Evolutionary conservation across 1,284 basidiomycete species (phyloP).

Genomic region (Moesziomyces antarcticus): DNA sequence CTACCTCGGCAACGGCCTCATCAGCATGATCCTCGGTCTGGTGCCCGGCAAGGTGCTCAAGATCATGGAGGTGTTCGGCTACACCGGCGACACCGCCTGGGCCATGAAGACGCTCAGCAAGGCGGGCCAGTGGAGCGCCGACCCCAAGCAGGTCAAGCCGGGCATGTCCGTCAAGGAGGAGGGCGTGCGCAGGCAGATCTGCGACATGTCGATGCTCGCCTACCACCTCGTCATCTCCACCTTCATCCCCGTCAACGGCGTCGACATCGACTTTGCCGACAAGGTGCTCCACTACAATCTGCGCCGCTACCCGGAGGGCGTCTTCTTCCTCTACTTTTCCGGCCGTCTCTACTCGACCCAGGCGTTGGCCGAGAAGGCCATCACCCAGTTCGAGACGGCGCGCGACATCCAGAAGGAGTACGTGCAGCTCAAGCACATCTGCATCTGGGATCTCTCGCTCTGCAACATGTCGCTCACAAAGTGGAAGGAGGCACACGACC

Average conservation of each 20-base stretch:
- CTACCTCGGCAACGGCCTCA: slow-evolving; percentile 65
- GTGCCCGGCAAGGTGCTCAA: slow-evolving; percentile 65
- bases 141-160: slow-evolving; percentile 42
- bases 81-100: slow-evolving; percentile 59
- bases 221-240: slow-evolving; percentile 67
- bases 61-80: slow-evolving; percentile 67
- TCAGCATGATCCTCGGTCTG: slow-evolving; percentile 66
- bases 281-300: slow-evolving; percentile 66
- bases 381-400: slow-evolving; percentile 59
- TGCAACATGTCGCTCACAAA: slow-evolving; percentile 63
- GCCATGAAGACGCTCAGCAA: slow-evolving; percentile 59
- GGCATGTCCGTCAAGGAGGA: slow-evolving; percentile 44
- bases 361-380: slow-evolving; percentile 55
- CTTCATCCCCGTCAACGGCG: slow-evolving; percentile 65
- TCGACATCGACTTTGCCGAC: slow-evolving; percentile 65
- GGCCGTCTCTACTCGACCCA: slow-evolving; percentile 67
- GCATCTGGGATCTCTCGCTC: slow-evolving; percentile 65
- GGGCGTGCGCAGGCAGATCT: slow-evolving; percentile 55
- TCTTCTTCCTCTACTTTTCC: slow-evolving; percentile 68
- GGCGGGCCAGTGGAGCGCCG: slow-evolving; percentile 56
- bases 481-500: slow-evolving; percentile 56
- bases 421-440: slow-evolving; percentile 67
- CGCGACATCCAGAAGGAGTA: slow-evolving; percentile 66
- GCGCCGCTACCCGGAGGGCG: slow-evolving; percentile 61
- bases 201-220: slow-evolving; percentile 65